A percentile compares a stretch with the other conserved stretches of the same genome.
phyloP scores from a whole-genome alignment of 768 basidiomycete species.

The Termitomyces bulborhizus region DNA sequence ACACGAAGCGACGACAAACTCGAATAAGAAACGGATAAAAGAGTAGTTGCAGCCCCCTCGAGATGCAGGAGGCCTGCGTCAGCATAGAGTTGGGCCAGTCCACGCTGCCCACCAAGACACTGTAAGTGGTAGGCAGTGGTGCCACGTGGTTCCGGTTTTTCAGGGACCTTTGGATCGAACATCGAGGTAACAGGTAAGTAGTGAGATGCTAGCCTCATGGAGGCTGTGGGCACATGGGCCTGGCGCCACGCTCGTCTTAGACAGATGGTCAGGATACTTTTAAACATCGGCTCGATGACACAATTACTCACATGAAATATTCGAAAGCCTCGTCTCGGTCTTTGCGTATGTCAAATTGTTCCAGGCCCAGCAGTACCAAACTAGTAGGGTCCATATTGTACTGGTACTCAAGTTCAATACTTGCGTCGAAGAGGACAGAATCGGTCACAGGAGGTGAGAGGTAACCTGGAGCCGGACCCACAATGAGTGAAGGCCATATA shows the following conservation, averaged over 20 bases:
- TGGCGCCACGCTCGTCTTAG: conserved; percentile 78
- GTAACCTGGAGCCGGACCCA: conserved; percentile 64
- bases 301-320: conserved; percentile 59
- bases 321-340: conserved; percentile 77
- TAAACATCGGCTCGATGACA: not conserved
- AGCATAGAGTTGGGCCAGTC: conserved; percentile 69
- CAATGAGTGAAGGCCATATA: conserved; percentile 79
- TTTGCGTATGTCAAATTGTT: conserved; percentile 68
- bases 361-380: conserved; percentile 63
- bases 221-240: conserved; percentile 66
- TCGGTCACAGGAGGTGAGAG: conserved; percentile 47
- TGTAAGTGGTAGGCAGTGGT: conserved; percentile 57
- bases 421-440: conserved; percentile 47
- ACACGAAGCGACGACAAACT: conserved; percentile 75
- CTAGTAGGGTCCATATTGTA: conserved; percentile 89
- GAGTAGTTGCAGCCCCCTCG: conserved; percentile 71
- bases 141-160: conserved; percentile 40
- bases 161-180: conserved; percentile 25
- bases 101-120: conserved; percentile 58
- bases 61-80: conserved; percentile 76
- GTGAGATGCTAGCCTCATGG: conserved; percentile 70
- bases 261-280: conserved; percentile 3
- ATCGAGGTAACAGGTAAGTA: conserved; percentile 58
- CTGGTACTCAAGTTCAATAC: conserved; percentile 48
- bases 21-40: conserved; percentile 69